Evolutionary conservation across 306 rosid species (phyloP).

Genomic region (Nissolia schottii): DNA sequence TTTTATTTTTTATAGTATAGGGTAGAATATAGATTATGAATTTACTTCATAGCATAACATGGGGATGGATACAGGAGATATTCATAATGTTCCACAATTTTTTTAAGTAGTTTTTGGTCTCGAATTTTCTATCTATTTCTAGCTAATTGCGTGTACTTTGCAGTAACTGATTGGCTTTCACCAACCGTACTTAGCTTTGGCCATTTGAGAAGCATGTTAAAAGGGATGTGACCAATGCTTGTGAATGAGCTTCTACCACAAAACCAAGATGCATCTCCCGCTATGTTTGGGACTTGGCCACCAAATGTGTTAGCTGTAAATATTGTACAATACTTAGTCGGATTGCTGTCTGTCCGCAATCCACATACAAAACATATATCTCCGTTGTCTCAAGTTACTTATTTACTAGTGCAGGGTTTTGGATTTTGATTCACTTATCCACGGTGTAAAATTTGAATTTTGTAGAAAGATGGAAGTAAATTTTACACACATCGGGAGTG

Average conservation of each 20-base stretch:
- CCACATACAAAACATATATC: slow-evolving; percentile 17
- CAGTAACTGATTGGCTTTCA: slow-evolving; percentile 30
- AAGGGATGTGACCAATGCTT: neutral
- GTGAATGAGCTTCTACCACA: neutral
- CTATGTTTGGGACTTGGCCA: slow-evolving; percentile 1
- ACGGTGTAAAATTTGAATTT: slow-evolving; percentile 25
- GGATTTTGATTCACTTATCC: slow-evolving; percentile 13
- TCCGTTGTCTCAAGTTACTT: neutral
- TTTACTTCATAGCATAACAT: too few relatives aligned
- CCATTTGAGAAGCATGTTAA: neutral
- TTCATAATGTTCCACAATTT: too few relatives aligned
- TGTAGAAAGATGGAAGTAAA: slow-evolving; percentile 9
- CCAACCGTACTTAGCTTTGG: neutral
- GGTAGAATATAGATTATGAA: too few relatives aligned
- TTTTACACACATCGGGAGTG: neutral
- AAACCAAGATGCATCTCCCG: neutral
- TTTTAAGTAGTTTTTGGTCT: neutral
- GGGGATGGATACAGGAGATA: neutral
- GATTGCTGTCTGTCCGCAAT: neutral
- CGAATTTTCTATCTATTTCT: neutral
- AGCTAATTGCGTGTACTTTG: slow-evolving; percentile 15
- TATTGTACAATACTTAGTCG: slow-evolving; percentile 28
- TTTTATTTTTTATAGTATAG: too few relatives aligned
- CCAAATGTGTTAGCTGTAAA: slow-evolving; percentile 13
- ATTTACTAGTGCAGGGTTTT: neutral